Percentiles rank a stretch among this genome's conserved stretches.
These are phyloP conservation scores for Chrysoporthe puriensis DNA, from an alignment of 2,329 filamentous ascomycete species.

Conservation along the genomic window DNA sequence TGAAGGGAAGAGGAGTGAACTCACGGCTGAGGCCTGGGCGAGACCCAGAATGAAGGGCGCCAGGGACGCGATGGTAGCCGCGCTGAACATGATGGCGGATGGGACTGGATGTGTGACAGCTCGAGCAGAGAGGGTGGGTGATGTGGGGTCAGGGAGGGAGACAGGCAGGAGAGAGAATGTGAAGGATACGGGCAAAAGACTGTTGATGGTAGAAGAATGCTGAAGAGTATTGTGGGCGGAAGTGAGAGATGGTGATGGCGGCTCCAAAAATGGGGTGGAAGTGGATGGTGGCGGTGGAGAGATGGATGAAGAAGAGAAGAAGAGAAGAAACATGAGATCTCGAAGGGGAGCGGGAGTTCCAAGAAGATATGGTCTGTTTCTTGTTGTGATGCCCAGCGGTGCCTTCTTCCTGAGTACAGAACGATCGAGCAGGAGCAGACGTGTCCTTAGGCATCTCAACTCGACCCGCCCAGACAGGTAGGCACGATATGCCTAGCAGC, in stretches of 20 bases:
- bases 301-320: neutral
- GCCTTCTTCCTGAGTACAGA: neutral
- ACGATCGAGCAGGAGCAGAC: neutral
- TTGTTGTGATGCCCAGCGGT: neutral
- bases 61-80: constrained; percentile 14
- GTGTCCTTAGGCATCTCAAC: neutral
- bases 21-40: constrained; percentile 12
- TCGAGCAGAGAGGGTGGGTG: neutral
- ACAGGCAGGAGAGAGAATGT: neutral
- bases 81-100: constrained; percentile 20
- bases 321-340: neutral
- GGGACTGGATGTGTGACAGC: neutral
- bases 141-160: neutral
- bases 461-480: neutral
- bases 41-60: constrained; percentile 20
- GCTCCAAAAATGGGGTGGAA: constrained; percentile 9
- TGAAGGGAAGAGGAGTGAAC: neutral
- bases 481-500: neutral
- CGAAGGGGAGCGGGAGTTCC: neutral
- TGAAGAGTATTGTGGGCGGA: neutral
- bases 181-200: neutral
- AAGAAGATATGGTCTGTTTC: neutral
- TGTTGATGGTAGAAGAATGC: neutral
- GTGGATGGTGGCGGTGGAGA: constrained; percentile 6
- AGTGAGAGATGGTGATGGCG: neutral